Base-by-base conservation (phyloP, 257 asterid species). In the Fraxinus quadrangulata region DNA sequence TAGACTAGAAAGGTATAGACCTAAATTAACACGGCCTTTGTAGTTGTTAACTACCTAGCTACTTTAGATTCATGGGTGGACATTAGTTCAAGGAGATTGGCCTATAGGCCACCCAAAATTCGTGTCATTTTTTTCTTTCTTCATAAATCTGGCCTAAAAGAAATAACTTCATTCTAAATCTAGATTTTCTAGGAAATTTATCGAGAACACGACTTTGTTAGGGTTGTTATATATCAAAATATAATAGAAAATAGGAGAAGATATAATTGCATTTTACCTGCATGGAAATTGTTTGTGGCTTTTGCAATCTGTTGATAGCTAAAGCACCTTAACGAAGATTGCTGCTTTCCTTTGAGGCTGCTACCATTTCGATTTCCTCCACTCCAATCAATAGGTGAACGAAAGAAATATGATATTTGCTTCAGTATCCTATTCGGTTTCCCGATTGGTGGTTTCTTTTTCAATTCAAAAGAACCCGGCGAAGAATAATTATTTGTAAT, bases 201-300 rank as follows among this genome's bases (percentile, higher is more conserved):
- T 14, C 16, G 7, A 14, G 2, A 14, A 47, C n/a, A 14, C n/a
- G n/a, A 1, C 56, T 47, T 47, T 47, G 6, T 47, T 47, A 14
- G 5, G n/a, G n/a, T 16, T 11, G 14, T 42, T 13, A 45, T 45
- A 13, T 45, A 14, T 47, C n/a, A 47, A 14, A 47, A 47, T 45
- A 45, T 45, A 45, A 11, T 12, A 45, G 51, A 45, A 39, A 39
- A 8, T 39, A 8, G 45, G 45, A 39, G 45, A 39, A 39, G 13
- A 39, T 28, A 51, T 3, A 19, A 59, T 6, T 11, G 11, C 4
- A 26, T 16, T 49, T 14, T 78, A 92, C 97, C 97, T 59, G 68
- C 66, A 75, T 87, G 88, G 84, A 93, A 93, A 78, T 85, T 76
- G 63, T 85, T 90, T 10, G 97, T 93, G 72, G 97, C 92, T 63